phyloP scores from a whole-genome alignment of 2,329 filamentous ascomycete genomes.

The Xylariaceae sp. region DNA sequence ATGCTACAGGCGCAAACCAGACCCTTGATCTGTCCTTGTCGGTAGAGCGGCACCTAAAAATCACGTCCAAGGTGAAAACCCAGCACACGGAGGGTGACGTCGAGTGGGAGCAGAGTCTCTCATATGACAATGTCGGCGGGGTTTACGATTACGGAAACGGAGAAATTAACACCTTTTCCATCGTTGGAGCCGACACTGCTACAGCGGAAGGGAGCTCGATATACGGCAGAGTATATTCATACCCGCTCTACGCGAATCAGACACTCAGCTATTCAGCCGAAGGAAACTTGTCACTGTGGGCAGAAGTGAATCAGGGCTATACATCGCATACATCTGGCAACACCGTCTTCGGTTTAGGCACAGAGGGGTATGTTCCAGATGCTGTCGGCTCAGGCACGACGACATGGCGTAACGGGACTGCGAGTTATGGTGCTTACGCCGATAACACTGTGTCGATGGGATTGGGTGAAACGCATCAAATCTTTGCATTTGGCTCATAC shows the following conservation, averaged over 20 bases:
- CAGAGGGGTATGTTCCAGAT: conserved; percentile 50
- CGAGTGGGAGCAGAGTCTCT: conserved; percentile 55
- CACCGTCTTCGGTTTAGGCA: conserved; percentile 52
- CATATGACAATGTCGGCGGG: conserved; percentile 51
- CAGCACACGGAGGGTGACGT: conserved; percentile 39
- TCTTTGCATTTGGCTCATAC: conserved; percentile 51
- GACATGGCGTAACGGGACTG: conserved; percentile 56
- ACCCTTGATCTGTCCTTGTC: conserved; percentile 56
- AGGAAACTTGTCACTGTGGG: conserved; percentile 45
- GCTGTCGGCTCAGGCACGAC: conserved; percentile 31
- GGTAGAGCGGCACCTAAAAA: conserved; percentile 51
- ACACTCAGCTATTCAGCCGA: conserved; percentile 40
- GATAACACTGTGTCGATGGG: conserved; percentile 46
- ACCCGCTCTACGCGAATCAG: conserved; percentile 58
- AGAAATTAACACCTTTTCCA: conserved; percentile 31
- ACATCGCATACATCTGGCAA: conserved; percentile 35
- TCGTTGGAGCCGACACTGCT: conserved; percentile 41
- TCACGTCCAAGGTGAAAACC: conserved; percentile 50
- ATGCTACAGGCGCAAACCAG: conserved; percentile 51
- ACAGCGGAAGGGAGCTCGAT: conserved; percentile 23
- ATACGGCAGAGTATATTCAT: conserved; percentile 46
- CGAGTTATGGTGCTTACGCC: conserved; percentile 47
- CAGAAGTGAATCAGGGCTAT: conserved; percentile 40
- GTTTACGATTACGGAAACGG: conserved; percentile 27
- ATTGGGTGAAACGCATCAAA: conserved; percentile 54